phyloP scores from a whole-genome alignment of 148 eudicot species.

The Dysphania ambrosioides region DNA sequence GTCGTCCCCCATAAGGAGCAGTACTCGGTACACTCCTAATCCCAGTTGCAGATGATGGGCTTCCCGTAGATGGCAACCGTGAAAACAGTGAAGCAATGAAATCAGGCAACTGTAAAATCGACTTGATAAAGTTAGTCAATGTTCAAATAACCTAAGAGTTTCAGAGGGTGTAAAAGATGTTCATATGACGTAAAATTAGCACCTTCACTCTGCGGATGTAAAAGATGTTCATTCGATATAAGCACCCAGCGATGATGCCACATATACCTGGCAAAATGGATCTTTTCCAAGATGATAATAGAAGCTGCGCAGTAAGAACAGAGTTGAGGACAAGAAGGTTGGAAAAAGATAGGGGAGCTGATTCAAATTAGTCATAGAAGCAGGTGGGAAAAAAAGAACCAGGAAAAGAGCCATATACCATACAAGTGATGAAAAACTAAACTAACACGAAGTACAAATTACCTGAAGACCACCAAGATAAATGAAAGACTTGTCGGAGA shows the following conservation, averaged over 20 bases:
- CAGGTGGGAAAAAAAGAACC: not conserved
- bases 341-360: not conserved
- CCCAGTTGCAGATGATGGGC: slow-evolving; percentile 49
- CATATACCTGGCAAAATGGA: slow-evolving; percentile 82
- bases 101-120: slow-evolving; percentile 64
- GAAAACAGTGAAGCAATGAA: slow-evolving; percentile 73
- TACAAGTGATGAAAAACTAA: not conserved
- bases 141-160: too few relatives aligned
- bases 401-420: slow-evolving; percentile 3
- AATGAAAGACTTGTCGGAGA: slow-evolving; percentile 93
- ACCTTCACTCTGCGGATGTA: slow-evolving; percentile 84
- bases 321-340: slow-evolving; percentile 21
- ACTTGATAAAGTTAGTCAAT: not conserved
- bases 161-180: too few relatives aligned
- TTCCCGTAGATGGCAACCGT: slow-evolving; percentile 63
- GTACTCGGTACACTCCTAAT: slow-evolving; percentile 52
- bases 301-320: slow-evolving; percentile 54
- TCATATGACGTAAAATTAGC: slow-evolving; percentile 7
- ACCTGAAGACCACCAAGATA: slow-evolving; percentile 99
- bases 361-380: not conserved
- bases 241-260: slow-evolving; percentile 78
- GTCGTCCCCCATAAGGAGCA: slow-evolving; percentile 53
- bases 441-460: too few relatives aligned
- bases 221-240: slow-evolving; percentile 69
- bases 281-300: slow-evolving; percentile 92